phyloP scores from a whole-genome alignment of 805 yeast species.

The Teunomyces panamensis region DNA sequence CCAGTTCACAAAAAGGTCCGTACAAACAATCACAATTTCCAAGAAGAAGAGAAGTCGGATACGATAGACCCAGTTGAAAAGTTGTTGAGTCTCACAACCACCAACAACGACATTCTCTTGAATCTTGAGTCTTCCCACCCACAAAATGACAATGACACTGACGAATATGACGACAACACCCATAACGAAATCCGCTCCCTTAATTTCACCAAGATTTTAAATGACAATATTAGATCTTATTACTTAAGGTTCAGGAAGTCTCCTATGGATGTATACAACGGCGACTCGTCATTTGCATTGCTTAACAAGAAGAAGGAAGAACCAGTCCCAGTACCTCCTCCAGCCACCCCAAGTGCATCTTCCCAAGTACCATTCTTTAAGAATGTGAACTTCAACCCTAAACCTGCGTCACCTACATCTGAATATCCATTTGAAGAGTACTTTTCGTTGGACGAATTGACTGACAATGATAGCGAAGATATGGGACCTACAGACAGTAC shows the following conservation, averaged over 20 bases:
- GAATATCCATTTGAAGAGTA: slow-evolving; percentile 30
- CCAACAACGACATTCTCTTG: slow-evolving; percentile 28
- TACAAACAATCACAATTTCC: slow-evolving; percentile 1
- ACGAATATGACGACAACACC: neutral
- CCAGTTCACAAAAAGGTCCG: neutral
- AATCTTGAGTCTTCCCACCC: neutral
- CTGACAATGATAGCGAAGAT: slow-evolving; percentile 12
- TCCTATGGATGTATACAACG: slow-evolving; percentile 33
- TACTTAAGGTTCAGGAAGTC: slow-evolving; percentile 24
- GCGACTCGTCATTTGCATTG: slow-evolving; percentile 31
- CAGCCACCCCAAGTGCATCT: slow-evolving; percentile 7
- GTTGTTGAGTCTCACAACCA: slow-evolving; percentile 33
- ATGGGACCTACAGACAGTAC: slow-evolving; percentile 1
- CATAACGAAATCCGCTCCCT: slow-evolving; percentile 14
- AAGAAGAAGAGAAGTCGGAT: slow-evolving; percentile 17
- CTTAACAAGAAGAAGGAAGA: slow-evolving; percentile 17
- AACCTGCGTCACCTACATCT: slow-evolving; percentile 17
- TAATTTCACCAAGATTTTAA: slow-evolving; percentile 36
- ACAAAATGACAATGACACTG: neutral
- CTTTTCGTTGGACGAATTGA: slow-evolving; percentile 29
- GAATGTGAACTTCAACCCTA: slow-evolving; percentile 34
- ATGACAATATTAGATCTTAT: slow-evolving; percentile 36
- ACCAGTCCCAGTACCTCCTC: slow-evolving; percentile 5
- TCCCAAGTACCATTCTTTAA: slow-evolving; percentile 32
- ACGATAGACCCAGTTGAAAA: slow-evolving; percentile 43